These are phyloP conservation scores for Solanum ahanhuiri DNA, from an alignment of 257 asterid species.

Conservation along the genomic window DNA sequence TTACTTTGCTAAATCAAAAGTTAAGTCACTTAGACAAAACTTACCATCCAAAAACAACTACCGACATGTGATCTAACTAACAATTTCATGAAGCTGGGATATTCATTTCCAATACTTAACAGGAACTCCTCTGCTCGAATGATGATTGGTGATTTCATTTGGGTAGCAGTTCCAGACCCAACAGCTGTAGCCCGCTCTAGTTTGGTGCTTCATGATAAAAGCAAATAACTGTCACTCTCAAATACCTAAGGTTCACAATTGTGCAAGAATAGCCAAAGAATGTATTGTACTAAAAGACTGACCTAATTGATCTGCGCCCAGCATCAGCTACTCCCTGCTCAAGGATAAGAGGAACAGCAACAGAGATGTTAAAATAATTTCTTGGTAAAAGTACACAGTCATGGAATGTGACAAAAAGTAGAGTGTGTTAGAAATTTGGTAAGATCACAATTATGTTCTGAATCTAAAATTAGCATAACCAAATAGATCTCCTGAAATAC, in stretches of 20 bases:
- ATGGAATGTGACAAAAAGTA: neutral
- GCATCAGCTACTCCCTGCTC: slow-evolving; percentile 39
- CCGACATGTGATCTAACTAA: slow-evolving; percentile 84
- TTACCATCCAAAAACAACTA: slow-evolving; percentile 98
- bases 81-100: slow-evolving; percentile 49
- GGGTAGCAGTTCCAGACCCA: slow-evolving; percentile 32
- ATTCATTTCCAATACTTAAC: slow-evolving; percentile 49
- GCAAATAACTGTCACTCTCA: neutral
- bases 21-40: slow-evolving; percentile 1
- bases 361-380: neutral
- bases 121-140: slow-evolving; percentile 85
- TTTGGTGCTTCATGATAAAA: slow-evolving; percentile 23
- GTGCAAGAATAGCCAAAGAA: neutral
- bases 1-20: neutral
- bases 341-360: slow-evolving; percentile 3
- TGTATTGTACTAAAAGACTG: slow-evolving; percentile 6
- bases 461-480: neutral
- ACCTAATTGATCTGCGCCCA: slow-evolving; percentile 34
- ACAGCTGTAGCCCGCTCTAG: slow-evolving; percentile 21
- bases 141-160: slow-evolving; percentile 56
- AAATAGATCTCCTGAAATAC: neutral
- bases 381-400: neutral
- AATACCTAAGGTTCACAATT: neutral
- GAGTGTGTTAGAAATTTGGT: neutral
- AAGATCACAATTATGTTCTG: neutral